phyloP scores from a whole-genome alignment of 768 basidiomycete genomes.

The Mycena rebaudengoi region DNA sequence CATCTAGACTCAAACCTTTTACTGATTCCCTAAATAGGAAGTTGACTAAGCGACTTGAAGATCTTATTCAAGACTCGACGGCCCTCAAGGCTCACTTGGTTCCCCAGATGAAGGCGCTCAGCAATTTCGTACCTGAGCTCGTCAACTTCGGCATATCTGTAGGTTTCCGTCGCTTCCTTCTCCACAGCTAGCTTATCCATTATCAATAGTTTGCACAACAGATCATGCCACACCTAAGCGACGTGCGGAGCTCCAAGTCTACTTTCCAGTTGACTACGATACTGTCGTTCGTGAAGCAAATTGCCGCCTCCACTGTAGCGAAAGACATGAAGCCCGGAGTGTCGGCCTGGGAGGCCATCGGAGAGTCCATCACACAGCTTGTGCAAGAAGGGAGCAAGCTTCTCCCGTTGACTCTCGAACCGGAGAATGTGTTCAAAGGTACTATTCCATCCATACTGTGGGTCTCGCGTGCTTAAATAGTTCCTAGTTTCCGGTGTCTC shows the following conservation, averaged over 20 bases:
- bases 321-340: slow-evolving; percentile 71
- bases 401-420: slow-evolving; percentile 75
- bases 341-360: slow-evolving; percentile 82
- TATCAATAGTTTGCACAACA: slow-evolving; percentile 82
- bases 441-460: slow-evolving; percentile 33
- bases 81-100: slow-evolving; percentile 79
- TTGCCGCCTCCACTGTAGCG: slow-evolving; percentile 73
- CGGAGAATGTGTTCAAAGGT: slow-evolving; percentile 85
- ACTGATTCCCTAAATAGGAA: slow-evolving; percentile 64
- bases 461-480: not conserved
- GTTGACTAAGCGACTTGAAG: slow-evolving; percentile 85
- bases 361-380: slow-evolving; percentile 72
- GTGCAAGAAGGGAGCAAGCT: slow-evolving; percentile 75
- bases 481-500: slow-evolving; percentile 71
- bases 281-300: slow-evolving; percentile 75
- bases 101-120: slow-evolving; percentile 76
- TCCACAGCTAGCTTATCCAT: not conserved
- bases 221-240: slow-evolving; percentile 85
- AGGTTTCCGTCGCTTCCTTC: slow-evolving; percentile 32
- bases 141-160: slow-evolving; percentile 94
- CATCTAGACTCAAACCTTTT: not conserved
- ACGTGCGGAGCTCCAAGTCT: slow-evolving; percentile 79
- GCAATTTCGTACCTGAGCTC: slow-evolving; percentile 77
- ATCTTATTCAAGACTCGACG: slow-evolving; percentile 72
- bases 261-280: slow-evolving; percentile 81